A percentile compares a stretch with the other conserved stretches of the same genome.
These are phyloP conservation scores for Trichophyton mentagrophytes DNA, from an alignment of 2,329 filamentous ascomycete species.

Conservation along the genomic window DNA sequence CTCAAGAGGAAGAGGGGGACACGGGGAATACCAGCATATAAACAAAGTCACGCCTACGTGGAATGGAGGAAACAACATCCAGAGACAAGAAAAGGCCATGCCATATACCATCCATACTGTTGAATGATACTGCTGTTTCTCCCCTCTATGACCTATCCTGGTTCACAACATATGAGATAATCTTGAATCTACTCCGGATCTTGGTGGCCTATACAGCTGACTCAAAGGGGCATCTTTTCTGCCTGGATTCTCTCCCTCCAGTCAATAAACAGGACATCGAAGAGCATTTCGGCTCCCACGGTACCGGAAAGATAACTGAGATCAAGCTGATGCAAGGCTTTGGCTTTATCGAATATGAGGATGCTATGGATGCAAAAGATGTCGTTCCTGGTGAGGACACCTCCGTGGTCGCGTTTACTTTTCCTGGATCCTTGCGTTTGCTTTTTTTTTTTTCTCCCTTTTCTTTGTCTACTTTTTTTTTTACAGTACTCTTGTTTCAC, in stretches of 20 bases:
- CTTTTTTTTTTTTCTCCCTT: neutral
- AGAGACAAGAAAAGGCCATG: neutral
- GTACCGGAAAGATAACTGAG: slow-evolving; percentile 93
- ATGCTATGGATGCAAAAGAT: slow-evolving; percentile 94
- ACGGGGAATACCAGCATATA: neutral
- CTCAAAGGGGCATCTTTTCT: slow-evolving; percentile 19
- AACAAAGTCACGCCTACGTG: neutral
- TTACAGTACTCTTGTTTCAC: neutral
- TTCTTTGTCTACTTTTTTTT: neutral
- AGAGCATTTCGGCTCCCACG: slow-evolving; percentile 87
- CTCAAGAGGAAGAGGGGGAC: neutral
- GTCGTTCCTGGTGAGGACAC: slow-evolving; percentile 77
- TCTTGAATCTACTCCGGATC: slow-evolving; percentile 13
- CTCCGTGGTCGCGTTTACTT: slow-evolving; percentile 6
- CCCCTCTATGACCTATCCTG: slow-evolving; percentile 1
- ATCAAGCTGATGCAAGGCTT: slow-evolving; percentile 99
- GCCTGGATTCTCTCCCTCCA: slow-evolving; percentile 37
- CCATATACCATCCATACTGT: neutral
- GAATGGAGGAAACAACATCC: neutral
- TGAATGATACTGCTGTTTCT: neutral
- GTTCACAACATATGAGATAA: neutral
- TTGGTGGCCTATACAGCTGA: slow-evolving; percentile 22
- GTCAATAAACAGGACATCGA: slow-evolving; percentile 96
- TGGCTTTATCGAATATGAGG: slow-evolving; percentile 98
- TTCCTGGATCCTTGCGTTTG: neutral